Evolutionary conservation across 192 early-diverging fungal species (phyloP).

Genomic region (Backusella australiensis): DNA sequence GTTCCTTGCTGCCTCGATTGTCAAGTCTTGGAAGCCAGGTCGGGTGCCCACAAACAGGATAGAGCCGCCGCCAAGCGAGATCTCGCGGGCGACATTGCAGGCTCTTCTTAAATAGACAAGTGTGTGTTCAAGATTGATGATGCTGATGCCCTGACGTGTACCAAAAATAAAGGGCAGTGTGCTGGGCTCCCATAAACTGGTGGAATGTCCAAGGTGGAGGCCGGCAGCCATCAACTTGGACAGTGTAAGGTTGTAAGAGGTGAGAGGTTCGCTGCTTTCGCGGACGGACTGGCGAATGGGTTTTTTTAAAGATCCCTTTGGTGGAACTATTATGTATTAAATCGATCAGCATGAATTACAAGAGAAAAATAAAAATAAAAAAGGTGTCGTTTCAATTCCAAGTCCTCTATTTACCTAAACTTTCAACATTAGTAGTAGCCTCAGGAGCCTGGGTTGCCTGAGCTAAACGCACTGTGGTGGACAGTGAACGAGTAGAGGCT

Average conservation of each 20-base stretch:
- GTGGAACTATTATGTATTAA: not conserved
- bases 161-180: slow-evolving; percentile 91
- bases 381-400: too few relatives aligned
- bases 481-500: not conserved
- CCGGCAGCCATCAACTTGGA: slow-evolving; percentile 75
- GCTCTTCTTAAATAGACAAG: slow-evolving; percentile 81
- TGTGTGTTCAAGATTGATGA: slow-evolving; percentile 94
- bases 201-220: slow-evolving; percentile 87
- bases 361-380: too few relatives aligned
- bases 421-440: not conserved
- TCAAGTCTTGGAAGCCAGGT: slow-evolving; percentile 60
- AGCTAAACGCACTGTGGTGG: not conserved
- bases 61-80: slow-evolving; percentile 74
- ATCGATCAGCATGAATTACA: not conserved
- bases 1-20: slow-evolving; percentile 76
- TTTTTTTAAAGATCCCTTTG: slow-evolving; percentile 10
- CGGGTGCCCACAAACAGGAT: slow-evolving; percentile 87
- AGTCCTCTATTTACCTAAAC: not conserved
- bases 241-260: slow-evolving; percentile 55
- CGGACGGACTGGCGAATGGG: slow-evolving; percentile 12
- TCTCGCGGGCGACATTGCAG: slow-evolving; percentile 63
- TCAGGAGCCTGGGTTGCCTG: not conserved
- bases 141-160: slow-evolving; percentile 81
- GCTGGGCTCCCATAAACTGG: slow-evolving; percentile 70
- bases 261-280: slow-evolving; percentile 22